phyloP scores from a whole-genome alignment of 306 rosid genomes.

The Mimosa bimucronata region DNA sequence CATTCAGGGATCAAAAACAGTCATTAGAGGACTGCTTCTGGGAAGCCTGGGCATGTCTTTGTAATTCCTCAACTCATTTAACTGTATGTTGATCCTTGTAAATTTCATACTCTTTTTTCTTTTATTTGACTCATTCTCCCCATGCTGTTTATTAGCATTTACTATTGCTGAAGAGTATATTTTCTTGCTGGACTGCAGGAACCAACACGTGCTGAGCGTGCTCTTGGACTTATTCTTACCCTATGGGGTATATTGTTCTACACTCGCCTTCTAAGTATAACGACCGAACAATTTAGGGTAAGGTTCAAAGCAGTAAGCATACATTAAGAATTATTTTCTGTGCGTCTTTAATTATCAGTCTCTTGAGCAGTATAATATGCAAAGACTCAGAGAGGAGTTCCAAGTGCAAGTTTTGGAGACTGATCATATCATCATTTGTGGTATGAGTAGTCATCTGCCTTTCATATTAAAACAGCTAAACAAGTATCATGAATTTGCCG shows the following conservation, averaged over 20 bases:
- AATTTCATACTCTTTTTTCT: conserved; percentile 28
- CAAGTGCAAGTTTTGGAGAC: conserved; percentile 92
- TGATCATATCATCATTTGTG: conserved; percentile 95
- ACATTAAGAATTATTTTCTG: conserved; percentile 25
- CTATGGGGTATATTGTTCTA: conserved; percentile 97
- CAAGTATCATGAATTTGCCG: conserved; percentile 81
- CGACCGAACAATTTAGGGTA: conserved; percentile 98
- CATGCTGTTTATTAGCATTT: conserved; percentile 32
- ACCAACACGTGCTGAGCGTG: conserved; percentile 85
- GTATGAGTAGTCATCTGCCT: conserved; percentile 82
- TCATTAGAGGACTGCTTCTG: conserved; percentile 94
- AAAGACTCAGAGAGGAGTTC: conserved; percentile 91
- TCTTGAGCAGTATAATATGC: conserved; percentile 82
- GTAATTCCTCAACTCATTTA: conserved; percentile 89
- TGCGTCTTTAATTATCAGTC: conserved; percentile 40
- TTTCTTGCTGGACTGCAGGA: conserved; percentile 60
- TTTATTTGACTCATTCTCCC: neutral
- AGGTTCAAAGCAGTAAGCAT: conserved; percentile 36
- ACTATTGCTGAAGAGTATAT: conserved; percentile 15
- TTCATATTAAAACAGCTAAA: conserved; percentile 90
- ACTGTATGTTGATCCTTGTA: conserved; percentile 54
- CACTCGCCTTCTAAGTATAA: conserved; percentile 90
- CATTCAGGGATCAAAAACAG: conserved; percentile 54
- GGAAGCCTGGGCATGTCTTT: conserved; percentile 99
- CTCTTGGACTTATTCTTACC: conserved; percentile 87